phyloP scores from a whole-genome alignment of 2,329 filamentous ascomycete genomes.

The Aureobasidium leucospermi region DNA sequence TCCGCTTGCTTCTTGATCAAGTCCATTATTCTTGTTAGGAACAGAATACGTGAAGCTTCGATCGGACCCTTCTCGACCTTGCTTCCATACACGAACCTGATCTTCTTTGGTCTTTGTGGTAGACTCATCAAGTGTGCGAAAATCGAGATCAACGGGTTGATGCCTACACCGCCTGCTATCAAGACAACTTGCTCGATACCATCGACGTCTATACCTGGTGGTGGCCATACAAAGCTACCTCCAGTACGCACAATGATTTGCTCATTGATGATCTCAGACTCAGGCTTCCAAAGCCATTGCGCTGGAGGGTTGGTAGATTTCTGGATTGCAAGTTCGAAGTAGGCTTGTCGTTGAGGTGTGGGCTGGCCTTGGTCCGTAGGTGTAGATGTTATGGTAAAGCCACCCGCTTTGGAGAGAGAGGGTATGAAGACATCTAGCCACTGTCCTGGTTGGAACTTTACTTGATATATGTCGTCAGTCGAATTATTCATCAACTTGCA shows the following conservation, averaged over 20 bases:
- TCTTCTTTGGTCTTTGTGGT: slow-evolving; percentile 29
- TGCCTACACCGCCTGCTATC: slow-evolving; percentile 72
- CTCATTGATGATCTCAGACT: slow-evolving; percentile 49
- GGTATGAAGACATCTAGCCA: slow-evolving; percentile 83
- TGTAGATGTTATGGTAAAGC: slow-evolving; percentile 80
- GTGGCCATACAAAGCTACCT: slow-evolving; percentile 75
- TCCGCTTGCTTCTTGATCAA: slow-evolving; percentile 19
- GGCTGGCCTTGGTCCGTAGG: slow-evolving; percentile 44
- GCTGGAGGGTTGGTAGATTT: slow-evolving; percentile 64
- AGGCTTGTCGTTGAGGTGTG: slow-evolving; percentile 29
- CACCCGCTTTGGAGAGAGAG: slow-evolving; percentile 60
- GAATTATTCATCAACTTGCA: neutral
- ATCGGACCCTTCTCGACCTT: slow-evolving; percentile 30
- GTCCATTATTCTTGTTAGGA: slow-evolving; percentile 38
- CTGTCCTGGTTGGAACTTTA: slow-evolving; percentile 71
- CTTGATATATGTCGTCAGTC: slow-evolving; percentile 14
- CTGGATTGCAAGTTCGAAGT: slow-evolving; percentile 74
- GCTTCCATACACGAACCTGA: slow-evolving; percentile 59
- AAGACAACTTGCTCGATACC: slow-evolving; percentile 58
- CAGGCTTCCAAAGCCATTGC: slow-evolving; percentile 64
- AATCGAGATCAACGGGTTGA: slow-evolving; percentile 76
- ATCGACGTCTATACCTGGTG: slow-evolving; percentile 38
- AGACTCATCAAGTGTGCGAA: slow-evolving; percentile 46
- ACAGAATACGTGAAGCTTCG: slow-evolving; percentile 35
- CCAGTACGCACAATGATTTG: slow-evolving; percentile 64